Base-by-base conservation (phyloP, 495 filamentous ascomycete genomes). In the Oleoguttula mirabilis region DNA sequence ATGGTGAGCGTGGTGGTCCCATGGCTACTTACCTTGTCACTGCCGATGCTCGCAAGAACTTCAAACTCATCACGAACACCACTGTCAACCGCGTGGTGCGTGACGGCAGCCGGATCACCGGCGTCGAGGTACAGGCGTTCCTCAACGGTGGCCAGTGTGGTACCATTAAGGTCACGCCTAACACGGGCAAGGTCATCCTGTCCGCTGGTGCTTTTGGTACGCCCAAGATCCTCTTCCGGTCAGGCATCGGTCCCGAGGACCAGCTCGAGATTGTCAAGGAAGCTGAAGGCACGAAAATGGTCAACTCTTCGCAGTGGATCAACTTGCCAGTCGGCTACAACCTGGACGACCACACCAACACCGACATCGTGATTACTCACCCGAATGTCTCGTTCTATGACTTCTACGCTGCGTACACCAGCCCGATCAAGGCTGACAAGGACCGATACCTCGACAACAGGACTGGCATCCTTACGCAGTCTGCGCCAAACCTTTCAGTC, bases 251-350 rank as follows among this genome's bases (percentile, higher is more conserved):
- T 6, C 59, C 59, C 25, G 49, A 47, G 30, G 59, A 56, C 22
- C 59, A 62, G 45, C 53, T 62, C 36, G 47, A 49, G 21, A 39
- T 60, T 30, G 59, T 60, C 38, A 51, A 55, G 43, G 39, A 28
- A 23, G 59, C 57, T 32, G 59, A 62, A 39, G 56, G 56, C 6
- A 10, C 47, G 1, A 54, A 36, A 21, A 50, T 61, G 25, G 70
- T 75, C 58, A 70, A 69, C 53, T 73, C 66, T 51, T 76, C 76
- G 21, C 52, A 73, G 14, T 85, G 80, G 80, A 80, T 88, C 54
- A 64, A 75, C 47, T 66, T 82, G 12, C 82, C 82, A 16, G 81
- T 88, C 15, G 82, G 82, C 19, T 69, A 79, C 53, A 83, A 82
- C 54, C 57, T 85, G 31, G 72, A 76, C 45, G 82, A 86, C 55